These are phyloP conservation scores for Cajanus cajan DNA, from an alignment of 306 rosid genomes.

Conservation along the genomic window DNA sequence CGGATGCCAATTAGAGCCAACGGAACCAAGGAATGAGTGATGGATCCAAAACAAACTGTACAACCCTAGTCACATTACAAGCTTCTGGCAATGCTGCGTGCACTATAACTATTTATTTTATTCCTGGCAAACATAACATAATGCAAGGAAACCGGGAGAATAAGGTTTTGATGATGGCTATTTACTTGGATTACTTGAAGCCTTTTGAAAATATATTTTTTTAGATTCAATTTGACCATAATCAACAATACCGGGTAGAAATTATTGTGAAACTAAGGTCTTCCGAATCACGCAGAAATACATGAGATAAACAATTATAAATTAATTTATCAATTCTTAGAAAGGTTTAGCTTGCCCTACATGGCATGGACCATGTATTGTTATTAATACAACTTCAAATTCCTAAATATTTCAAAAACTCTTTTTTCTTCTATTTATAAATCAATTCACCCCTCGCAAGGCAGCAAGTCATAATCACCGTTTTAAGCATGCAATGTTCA, in stretches of 20 bases:
- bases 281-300: background rate
- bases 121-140: no score
- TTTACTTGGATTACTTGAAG: background rate
- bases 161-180: background rate
- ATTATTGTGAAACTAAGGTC: background rate
- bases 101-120: no score
- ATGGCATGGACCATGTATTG: background rate
- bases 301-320: background rate
- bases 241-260: no score
- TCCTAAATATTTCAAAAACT: background rate
- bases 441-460: background rate
- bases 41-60: slow-evolving; percentile 22
- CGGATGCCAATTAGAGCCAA: slow-evolving; percentile 21
- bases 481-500: background rate
- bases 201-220: no score
- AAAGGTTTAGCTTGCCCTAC: background rate
- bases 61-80: no score
- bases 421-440: background rate
- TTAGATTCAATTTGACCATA: no score
- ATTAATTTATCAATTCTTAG: background rate
- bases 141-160: background rate
- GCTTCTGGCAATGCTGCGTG: background rate
- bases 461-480: background rate
- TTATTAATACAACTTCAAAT: background rate
- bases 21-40: slow-evolving; percentile 15